Evolutionary conservation across 1,284 basidiomycete species (phyloP).

Genomic region (Ceratorhiza oryzae-sativae): DNA sequence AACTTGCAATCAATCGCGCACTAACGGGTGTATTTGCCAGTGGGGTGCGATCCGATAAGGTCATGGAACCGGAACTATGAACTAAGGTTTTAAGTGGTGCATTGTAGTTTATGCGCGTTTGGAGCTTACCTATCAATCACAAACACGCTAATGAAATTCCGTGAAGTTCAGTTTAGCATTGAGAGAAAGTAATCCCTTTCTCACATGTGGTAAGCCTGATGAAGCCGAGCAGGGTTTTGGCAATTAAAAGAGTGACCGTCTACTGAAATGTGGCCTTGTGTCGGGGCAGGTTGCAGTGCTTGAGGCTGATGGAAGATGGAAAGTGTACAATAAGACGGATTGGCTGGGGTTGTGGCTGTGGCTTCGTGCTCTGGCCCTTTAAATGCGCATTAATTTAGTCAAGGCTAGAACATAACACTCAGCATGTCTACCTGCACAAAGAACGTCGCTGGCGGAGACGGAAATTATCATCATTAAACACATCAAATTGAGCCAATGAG

Average conservation of each 20-base stretch:
- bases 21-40: conserved; percentile 57
- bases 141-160: conserved; percentile 56
- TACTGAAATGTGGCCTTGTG: conserved; percentile 59
- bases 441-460: conserved; percentile 62
- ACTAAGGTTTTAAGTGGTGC: neutral
- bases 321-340: conserved; percentile 63
- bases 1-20: conserved; percentile 50
- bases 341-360: conserved; percentile 52
- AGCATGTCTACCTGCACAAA: conserved; percentile 57
- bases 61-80: conserved; percentile 65
- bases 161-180: too few relatives aligned
- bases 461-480: too few relatives aligned
- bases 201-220: conserved; percentile 63
- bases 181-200: neutral
- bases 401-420: neutral
- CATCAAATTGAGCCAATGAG: neutral
- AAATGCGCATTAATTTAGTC: neutral
- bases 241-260: conserved; percentile 65
- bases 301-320: conserved; percentile 62
- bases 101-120: neutral
- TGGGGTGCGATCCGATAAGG: conserved; percentile 53
- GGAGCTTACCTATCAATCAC: conserved; percentile 58
- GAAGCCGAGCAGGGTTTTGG: conserved; percentile 61
- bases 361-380: conserved; percentile 60
- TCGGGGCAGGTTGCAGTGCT: conserved; percentile 42